A percentile compares a stretch with the other conserved stretches of the same genome.
phyloP scores from a whole-genome alignment of 495 filamentous ascomycete genomes.

The Umbilicaria muhlenbergii region DNA sequence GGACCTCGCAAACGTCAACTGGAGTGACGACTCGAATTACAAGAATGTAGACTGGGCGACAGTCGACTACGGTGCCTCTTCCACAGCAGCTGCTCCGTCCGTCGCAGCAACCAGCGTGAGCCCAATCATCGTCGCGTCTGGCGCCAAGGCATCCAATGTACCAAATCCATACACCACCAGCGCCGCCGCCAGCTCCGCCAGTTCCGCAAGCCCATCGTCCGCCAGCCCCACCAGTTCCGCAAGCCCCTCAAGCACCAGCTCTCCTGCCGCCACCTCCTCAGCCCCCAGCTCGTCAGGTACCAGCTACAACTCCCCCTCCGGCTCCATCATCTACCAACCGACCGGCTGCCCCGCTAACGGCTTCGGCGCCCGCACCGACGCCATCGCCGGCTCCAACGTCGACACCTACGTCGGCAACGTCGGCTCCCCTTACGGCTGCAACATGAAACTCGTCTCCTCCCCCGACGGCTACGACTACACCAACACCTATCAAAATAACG shows the following conservation, averaged over 20 bases:
- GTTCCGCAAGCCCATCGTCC: neutral
- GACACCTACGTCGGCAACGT: conserved; percentile 27
- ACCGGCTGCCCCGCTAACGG: conserved; percentile 4
- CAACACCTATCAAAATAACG: conserved; percentile 26
- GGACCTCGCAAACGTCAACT: conserved; percentile 5
- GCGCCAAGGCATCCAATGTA: too few relatives aligned
- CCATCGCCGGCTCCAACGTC: conserved; percentile 16
- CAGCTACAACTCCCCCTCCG: neutral
- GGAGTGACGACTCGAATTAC: conserved; percentile 1
- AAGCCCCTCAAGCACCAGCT: neutral
- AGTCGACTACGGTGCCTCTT: neutral
- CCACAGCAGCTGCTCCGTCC: neutral
- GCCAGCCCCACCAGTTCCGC: neutral
- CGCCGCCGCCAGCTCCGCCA: neutral
- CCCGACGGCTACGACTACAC: conserved; percentile 27
- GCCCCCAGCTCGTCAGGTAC: neutral
- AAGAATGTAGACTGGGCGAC: conserved; percentile 1
- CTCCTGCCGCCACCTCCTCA: too few relatives aligned
- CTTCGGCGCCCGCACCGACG: conserved; percentile 19
- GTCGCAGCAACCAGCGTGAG: neutral
- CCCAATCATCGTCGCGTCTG: neutral
- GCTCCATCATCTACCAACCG: neutral
- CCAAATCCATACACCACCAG: neutral
- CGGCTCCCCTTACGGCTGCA: conserved; percentile 36
- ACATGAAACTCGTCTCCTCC: conserved; percentile 30